Conservation (phyloP, 495 filamentous ascomycete genomes). For the Coniosporium apollinis region DNA sequence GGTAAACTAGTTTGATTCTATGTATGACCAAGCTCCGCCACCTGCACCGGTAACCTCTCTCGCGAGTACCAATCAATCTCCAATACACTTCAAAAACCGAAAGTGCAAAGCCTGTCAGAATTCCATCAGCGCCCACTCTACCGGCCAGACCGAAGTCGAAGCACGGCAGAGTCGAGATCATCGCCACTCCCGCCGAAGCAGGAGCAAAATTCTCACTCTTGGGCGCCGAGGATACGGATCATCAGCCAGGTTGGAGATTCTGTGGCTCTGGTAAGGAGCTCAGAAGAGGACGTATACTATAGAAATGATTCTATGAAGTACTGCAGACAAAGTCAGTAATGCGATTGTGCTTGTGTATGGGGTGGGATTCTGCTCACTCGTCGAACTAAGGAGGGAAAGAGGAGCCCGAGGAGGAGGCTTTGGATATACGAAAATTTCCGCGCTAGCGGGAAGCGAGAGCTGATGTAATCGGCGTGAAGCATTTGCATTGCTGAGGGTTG, state of each 20-base stretch:
- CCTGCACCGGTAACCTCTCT: too few relatives aligned
- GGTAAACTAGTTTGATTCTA: too few relatives aligned
- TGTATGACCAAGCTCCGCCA: too few relatives aligned
- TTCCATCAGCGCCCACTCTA: constrained; percentile 50
- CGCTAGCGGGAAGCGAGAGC: neutral
- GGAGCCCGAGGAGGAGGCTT: constrained; percentile 16
- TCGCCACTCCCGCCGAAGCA: constrained; percentile 48
- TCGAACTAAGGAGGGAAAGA: constrained; percentile 16
- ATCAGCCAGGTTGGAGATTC: constrained; percentile 62
- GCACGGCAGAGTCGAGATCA: constrained; percentile 50
- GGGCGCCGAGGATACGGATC: constrained; percentile 51
- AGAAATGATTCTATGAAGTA: constrained; percentile 33
- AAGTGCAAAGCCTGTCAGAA: constrained; percentile 43
- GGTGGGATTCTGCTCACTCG: constrained; percentile 14
- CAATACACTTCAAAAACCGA: too few relatives aligned
- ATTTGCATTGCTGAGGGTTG: too few relatives aligned
- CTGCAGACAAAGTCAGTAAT: constrained; percentile 2
- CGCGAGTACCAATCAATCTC: too few relatives aligned
- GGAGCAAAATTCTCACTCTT: constrained; percentile 53
- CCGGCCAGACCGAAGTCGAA: constrained; percentile 46
- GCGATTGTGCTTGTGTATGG: constrained; percentile 4
- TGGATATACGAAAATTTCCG: constrained; percentile 1
- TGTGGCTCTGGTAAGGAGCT: constrained; percentile 44
- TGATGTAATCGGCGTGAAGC: too few relatives aligned
- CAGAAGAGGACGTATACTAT: constrained; percentile 35